Base-by-base conservation (phyloP, 2,329 filamentous ascomycete genomes). In the Cercospora sp. region DNA sequence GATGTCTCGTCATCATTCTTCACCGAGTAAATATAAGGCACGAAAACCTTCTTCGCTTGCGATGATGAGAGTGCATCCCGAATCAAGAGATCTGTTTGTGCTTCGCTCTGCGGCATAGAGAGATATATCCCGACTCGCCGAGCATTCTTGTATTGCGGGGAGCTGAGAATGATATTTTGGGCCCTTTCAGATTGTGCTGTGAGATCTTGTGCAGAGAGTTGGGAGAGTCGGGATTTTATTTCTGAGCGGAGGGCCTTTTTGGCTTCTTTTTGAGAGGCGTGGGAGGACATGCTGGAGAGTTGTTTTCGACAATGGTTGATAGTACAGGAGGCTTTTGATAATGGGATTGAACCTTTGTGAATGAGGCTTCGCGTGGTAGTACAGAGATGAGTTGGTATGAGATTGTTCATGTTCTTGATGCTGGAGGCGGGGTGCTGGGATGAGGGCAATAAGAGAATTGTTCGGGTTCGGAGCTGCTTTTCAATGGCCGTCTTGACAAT, bases 41-140 rank as follows among this genome's bases (percentile, higher is more conserved):
- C 89, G 79, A 93, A 98, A 67, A 99, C 93, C 69, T 90, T 84
- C 81, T 98, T 99, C 1, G 20, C 28, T 5, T n/a, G 12, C 45
- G 91, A 92, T 3, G 84, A 80, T 6, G 82, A 80, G 28, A 99
- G 83, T 12, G 94, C 94, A 82, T 97, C 88, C 30, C 87, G 87
- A 8, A 98, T 92, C 64, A 98, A 92, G 60, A 85, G 83, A 62
- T 90, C 88, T 1, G 95, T 99, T 73, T 93, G 92, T 28, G 97
- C 87, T 81, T 99, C 95, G 26, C 90, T 91, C 9, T 84, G 82
- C 0, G 94, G 93, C 95, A 99, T 99, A 10, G 94, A 95, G 16
- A 99, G 84, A 78, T 96, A 99, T 66, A 99, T 85, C 73, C 92
- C 93, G 75, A 99, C 87, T 63, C 88, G 86, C 68, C 84, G 86